Evolutionary conservation across 352 stramenopile species (phyloP), one percentile per base, ranked within the genome.

Genomic region (Globisporangium okanoganense): DNA sequence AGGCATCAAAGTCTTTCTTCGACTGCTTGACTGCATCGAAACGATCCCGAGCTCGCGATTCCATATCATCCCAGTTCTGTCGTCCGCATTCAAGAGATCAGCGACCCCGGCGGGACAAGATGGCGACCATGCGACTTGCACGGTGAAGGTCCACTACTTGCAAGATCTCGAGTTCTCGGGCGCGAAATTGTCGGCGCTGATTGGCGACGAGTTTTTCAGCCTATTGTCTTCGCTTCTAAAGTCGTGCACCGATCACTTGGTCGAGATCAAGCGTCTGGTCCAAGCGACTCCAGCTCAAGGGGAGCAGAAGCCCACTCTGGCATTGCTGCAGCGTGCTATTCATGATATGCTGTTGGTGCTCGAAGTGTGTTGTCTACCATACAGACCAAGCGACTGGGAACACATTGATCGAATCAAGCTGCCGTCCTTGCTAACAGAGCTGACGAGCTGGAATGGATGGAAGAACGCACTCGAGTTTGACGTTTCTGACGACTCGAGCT

Each of bases 341-440:
- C 74, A 88, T 12, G 83, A 92, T 41, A 78, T 92, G 14, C 66
- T 94, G 18, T 68, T 92, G 20, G 75, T 90, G 8, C 61, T 96
- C 33, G 87, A 96, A 43, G 73, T 76, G 36, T 94, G 79, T 45
- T 91, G 85, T 29, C 75, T 96, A n/a, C 87, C 87, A 2, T 96
- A 87, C 50, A 64, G 53, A 31, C 62, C 62, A 3, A 62, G 73
- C 9, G 87, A 96, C 56, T 94, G 87, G 83, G 57, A 76, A 3
- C 44, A 80, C 5, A 61, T 96, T 36, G 58, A 78, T 33, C 53
- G 50, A n/a, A 93, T 82, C 33, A 79, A 80, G 13, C 75, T 94
- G 16, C 61, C 87, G 10, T 60, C 69, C 1, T 61, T 94, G 16
- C 57, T 96, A 29, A 91, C 78, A 8, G 79, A 96, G 41, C 56